Evolutionary conservation across 768 basidiomycete species (phyloP), one percentile per base, ranked within the genome.

Genomic region (Lyophyllum semitale): DNA sequence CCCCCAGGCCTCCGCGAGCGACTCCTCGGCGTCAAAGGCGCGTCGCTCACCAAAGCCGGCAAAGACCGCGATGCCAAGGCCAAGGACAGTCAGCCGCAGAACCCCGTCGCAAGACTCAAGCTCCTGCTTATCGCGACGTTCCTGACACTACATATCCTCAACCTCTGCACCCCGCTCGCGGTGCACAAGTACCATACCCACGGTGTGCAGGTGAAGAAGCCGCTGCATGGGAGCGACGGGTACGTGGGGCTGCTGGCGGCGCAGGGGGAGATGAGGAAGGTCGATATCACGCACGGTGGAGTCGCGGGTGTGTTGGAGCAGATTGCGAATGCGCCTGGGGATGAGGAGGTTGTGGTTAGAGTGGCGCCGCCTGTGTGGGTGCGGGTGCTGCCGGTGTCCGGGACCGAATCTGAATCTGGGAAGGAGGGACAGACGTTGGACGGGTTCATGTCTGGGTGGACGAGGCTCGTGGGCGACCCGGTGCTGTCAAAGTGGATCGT

Each of bases 401-500:
- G 55, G 18, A 33, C 53, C n/a, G 9, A 33, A 8, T 13, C 46
- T n/a, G n/a, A n/a, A n/a, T n/a, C n/a, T n/a, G n/a, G n/a, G 18
- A 12, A 18, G 25, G 17, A 51, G 49, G 40, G 25, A 23, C 84
- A 87, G 54, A 73, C 83, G 20, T 74, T 96, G 51, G 93, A 95
- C 56, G 79, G 83, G 57, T 95, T 95, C 77, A 91, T 97, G 90
- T 84, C 84, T 40, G 81, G 84, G 3, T 98, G 95, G 95, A 92
- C 93, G 8, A 75, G 77, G 13, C 85, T 98, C 60, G 93, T 98
- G 48, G 94, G 94, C 33, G 96, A 99, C 66, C 96, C 96, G 1
- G 84, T 98, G 48, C 73, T 98, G 58, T 88, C 84, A 64, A 98
- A 98, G 75, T 95, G 93, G 90, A 95, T 98, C 67, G 91, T 98